Conservation (phyloP, 1,284 basidiomycete genomes). For the Apiotrichum akiyoshidainum region DNA sequence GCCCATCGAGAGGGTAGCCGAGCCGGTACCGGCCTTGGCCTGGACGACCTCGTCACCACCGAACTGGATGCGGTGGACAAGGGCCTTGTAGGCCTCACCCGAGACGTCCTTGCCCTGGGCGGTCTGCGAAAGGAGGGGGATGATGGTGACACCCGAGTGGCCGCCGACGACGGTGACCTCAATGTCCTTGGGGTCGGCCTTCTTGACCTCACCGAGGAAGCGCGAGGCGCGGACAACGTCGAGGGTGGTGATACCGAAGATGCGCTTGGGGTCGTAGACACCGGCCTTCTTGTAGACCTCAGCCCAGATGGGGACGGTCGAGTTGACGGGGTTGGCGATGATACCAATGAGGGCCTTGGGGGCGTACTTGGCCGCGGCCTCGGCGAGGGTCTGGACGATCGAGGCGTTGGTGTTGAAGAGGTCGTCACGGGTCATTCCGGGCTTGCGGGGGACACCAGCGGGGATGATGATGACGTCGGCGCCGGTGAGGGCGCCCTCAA, state of each 20-base stretch:
- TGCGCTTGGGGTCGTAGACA: conserved; percentile 82
- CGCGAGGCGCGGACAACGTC: conserved; percentile 96
- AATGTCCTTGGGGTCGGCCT: conserved; percentile 61
- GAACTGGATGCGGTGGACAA: conserved; percentile 89
- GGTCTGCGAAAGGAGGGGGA: conserved; percentile 92
- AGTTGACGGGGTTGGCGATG: conserved; percentile 96
- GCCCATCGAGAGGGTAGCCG: conserved; percentile 85
- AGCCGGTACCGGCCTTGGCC: conserved; percentile 84
- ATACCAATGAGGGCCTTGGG: conserved; percentile 94
- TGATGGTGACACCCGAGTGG: conserved; percentile 94
- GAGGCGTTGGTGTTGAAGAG: conserved; percentile 76
- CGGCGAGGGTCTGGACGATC: conserved; percentile 90
- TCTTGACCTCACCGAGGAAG: conserved; percentile 80
- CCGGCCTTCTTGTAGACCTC: conserved; percentile 91
- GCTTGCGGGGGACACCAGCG: conserved; percentile 95
- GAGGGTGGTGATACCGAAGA: conserved; percentile 97
- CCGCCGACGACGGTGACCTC: conserved; percentile 87
- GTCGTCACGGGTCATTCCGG: conserved; percentile 62
- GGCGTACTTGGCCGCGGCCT: conserved; percentile 74
- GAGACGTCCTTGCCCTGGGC: conserved; percentile 59
- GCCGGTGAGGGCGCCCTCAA: conserved; percentile 76
- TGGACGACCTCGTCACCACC: conserved; percentile 90
- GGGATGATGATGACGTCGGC: conserved; percentile 93
- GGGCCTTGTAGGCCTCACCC: conserved; percentile 57
- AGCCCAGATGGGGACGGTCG: conserved; percentile 93